Base-by-base conservation (phyloP, 1,284 basidiomycete genomes). In the Lignosus rhinocerotis region DNA sequence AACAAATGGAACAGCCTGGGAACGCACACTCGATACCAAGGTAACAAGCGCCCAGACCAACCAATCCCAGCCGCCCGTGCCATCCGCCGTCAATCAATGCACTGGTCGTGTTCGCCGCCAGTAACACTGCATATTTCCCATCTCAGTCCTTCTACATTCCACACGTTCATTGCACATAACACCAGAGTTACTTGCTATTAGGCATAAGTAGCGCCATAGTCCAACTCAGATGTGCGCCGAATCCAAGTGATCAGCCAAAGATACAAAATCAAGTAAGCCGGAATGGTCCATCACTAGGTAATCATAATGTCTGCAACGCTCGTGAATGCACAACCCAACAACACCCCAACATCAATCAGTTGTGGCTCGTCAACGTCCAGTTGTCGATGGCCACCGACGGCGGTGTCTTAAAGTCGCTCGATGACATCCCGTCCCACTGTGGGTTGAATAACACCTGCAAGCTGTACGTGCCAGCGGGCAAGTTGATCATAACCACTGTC, bases 401-500 rank as follows among this genome's bases (percentile, higher is more conserved):
- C 5, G 91, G 91, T 6, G 85, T 89, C 67, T 85, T 81, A 72
- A 83, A 88, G 68, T 82, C 82, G 67, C 79, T 78, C 46, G 80
- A 69, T 45, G 77, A 72, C 70, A 85, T 72, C 65, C 82, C 88
- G 65, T 82, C 65, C 92, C 93, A 88, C 71, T 95, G 92, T 21
- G 94, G 94, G 72, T 85, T 93, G 78, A 96, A 90, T 70, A 96
- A 70, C 58, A 95, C 86, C 75, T 93, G 83, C 50, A 94, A 72
- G 39, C 76, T 92, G 73, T 91, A 86, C 46, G 74, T 73, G n/a
- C 90, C 91, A 32, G 88, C 85, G 1, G 82, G 79, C 16, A 97
- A 71, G 63, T 78, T 80, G 71, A 98, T 90, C 65, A 81, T 81
- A 47, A 99, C 78, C 16, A 96, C 93, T 9, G 83, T 90, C 51